phyloP scores from a whole-genome alignment of 441 rosid species.

The Populus hybrid region DNA sequence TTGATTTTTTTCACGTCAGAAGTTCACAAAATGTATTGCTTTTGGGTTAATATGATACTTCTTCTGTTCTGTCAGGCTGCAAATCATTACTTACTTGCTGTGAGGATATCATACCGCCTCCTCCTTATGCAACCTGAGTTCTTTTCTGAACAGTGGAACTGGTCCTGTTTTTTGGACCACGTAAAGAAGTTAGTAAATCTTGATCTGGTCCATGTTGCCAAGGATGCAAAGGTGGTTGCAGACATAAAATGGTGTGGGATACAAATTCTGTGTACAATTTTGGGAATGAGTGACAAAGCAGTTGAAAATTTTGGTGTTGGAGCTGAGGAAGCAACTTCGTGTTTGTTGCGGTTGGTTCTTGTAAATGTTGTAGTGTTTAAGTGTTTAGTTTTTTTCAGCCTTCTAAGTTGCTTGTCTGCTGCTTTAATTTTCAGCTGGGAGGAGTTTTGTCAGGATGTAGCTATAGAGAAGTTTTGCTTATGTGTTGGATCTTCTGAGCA shows the following conservation, averaged over 20 bases:
- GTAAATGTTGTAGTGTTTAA: constrained; percentile 10
- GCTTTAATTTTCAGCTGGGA: constrained; percentile 65
- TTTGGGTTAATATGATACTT: background rate
- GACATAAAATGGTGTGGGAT: constrained; percentile 76
- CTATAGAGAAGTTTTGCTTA: constrained; percentile 67
- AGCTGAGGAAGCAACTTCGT: constrained; percentile 55
- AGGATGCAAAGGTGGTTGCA: constrained; percentile 30
- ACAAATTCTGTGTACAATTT: constrained; percentile 53
- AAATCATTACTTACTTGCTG: constrained; percentile 38
- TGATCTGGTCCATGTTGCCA: constrained; percentile 16
- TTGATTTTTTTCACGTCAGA: background rate
- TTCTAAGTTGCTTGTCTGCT: constrained; percentile 12
- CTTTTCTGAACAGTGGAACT: constrained; percentile 84
- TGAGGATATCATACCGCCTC: constrained; percentile 68
- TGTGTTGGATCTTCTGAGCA: constrained; percentile 43
- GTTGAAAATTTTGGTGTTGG: constrained; percentile 45
- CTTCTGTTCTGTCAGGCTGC: constrained; percentile 43
- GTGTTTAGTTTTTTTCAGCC: background rate
- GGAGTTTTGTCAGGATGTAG: constrained; percentile 80
- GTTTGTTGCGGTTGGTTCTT: constrained; percentile 69
- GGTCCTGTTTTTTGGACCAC: constrained; percentile 83
- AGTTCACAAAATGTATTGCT: background rate
- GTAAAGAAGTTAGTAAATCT: constrained; percentile 34
- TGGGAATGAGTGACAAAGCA: constrained; percentile 55
- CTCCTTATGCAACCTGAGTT: constrained; percentile 54